Conservation (phyloP, 1,284 basidiomycete genomes). For the Ceratobasidium sp. region DNA sequence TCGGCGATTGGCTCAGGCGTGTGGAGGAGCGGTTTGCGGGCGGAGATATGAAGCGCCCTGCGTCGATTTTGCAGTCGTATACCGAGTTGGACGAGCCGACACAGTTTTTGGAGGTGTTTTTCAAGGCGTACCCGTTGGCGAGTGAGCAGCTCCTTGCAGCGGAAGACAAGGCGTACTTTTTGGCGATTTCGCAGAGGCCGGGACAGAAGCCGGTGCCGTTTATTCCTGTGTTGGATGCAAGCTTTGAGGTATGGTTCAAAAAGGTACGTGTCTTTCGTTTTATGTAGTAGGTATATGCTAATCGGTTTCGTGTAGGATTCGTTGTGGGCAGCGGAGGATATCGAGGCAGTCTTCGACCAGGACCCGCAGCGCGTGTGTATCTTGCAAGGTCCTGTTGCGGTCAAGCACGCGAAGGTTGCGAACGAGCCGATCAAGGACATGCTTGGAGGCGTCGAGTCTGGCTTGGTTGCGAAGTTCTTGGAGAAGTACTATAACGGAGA, state of each 20-base stretch:
- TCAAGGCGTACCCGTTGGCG: slow-evolving; percentile 84
- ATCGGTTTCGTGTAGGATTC: slow-evolving; percentile 75
- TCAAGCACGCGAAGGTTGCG: slow-evolving; percentile 85
- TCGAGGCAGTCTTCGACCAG: slow-evolving; percentile 98
- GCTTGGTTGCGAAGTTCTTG: slow-evolving; percentile 84
- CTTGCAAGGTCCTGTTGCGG: slow-evolving; percentile 95
- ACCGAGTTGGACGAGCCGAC: slow-evolving; percentile 84
- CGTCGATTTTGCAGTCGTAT: slow-evolving; percentile 92
- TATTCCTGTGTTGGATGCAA: slow-evolving; percentile 94
- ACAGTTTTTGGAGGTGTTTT: slow-evolving; percentile 84
- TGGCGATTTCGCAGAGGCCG: slow-evolving; percentile 92
- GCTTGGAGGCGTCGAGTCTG: slow-evolving; percentile 85
- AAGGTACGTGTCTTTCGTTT: slow-evolving; percentile 67
- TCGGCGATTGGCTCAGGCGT: slow-evolving; percentile 96
- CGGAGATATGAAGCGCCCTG: slow-evolving; percentile 80
- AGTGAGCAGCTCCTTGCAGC: slow-evolving; percentile 89
- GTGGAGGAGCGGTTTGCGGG: slow-evolving; percentile 98
- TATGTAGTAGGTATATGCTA: background rate
- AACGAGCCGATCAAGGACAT: slow-evolving; percentile 95
- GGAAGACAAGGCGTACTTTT: slow-evolving; percentile 95
- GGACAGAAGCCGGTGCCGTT: slow-evolving; percentile 99
- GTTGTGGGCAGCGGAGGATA: slow-evolving; percentile 97
- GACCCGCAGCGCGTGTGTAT: slow-evolving; percentile 98
- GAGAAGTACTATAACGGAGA: slow-evolving; percentile 85
- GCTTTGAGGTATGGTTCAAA: slow-evolving; percentile 98